Evolutionary conservation across 2,329 filamentous ascomycete species (phyloP).

Genomic region (Cercospora sojina): DNA sequence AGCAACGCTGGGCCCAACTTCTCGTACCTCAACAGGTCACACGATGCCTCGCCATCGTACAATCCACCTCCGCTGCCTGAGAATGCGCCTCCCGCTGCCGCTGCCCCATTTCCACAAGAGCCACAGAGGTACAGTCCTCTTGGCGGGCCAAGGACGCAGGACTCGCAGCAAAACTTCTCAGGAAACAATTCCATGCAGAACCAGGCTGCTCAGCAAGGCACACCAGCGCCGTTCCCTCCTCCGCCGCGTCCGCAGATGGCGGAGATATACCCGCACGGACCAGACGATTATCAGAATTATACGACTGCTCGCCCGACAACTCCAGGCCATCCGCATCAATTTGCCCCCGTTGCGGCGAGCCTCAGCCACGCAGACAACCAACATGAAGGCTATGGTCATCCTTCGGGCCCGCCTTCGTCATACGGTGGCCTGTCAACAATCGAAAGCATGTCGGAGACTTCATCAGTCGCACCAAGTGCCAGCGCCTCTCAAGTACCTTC

Average conservation of each 20-base stretch:
- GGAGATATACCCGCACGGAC: constrained; percentile 9
- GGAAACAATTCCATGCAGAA: not conserved
- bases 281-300: constrained; percentile 9
- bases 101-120: constrained; percentile 10
- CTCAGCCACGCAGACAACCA: not conserved
- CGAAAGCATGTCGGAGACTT: constrained; percentile 13
- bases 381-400: not conserved
- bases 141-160: not conserved
- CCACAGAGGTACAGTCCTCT: constrained; percentile 2
- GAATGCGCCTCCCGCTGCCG: not conserved
- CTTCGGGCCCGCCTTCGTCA: constrained; percentile 8
- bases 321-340: not conserved
- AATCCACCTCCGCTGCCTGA: not conserved
- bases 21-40: constrained; percentile 2
- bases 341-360: not conserved
- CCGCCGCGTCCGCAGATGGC: not conserved
- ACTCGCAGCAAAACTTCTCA: not conserved
- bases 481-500: constrained; percentile 7
- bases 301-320: not conserved
- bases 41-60: not conserved
- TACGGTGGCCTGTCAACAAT: constrained; percentile 11
- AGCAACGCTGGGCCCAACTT: constrained; percentile 15
- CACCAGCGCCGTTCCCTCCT: constrained; percentile 13
- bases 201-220: constrained; percentile 3
- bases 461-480: constrained; percentile 9